Percentiles rank a stretch among this genome's conserved stretches.
Evolutionary conservation across 306 rosid species (phyloP).

Genomic region (Senna siamea): DNA sequence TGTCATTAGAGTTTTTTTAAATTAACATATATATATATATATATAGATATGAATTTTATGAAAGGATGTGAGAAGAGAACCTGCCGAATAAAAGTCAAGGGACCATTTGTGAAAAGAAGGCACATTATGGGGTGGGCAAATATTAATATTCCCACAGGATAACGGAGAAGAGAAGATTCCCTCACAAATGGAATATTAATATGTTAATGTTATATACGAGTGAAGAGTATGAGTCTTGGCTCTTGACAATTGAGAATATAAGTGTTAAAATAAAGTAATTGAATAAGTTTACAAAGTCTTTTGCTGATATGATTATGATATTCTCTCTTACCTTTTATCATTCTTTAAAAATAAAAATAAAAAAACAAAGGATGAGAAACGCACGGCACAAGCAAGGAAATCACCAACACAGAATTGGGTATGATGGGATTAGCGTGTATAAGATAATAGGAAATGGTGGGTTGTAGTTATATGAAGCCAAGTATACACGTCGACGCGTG

Average conservation of each 20-base stretch:
- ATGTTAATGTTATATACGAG: not conserved
- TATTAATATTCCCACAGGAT: not conserved
- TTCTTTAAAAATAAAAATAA: too few species aligned
- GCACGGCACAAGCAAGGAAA: not conserved
- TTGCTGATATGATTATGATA: not conserved
- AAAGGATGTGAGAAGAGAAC: not conserved
- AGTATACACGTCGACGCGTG: constrained; percentile 47
- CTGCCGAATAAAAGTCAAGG: constrained; percentile 9
- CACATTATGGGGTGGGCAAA: not conserved
- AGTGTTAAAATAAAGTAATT: not conserved
- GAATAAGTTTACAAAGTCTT: not conserved
- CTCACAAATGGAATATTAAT: not conserved
- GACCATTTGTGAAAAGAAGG: constrained; percentile 9
- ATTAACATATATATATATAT: not conserved
- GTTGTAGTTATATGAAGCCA: constrained; percentile 36
- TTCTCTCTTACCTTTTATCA: too few species aligned
- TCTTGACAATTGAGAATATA: not conserved
- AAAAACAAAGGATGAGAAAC: not conserved
- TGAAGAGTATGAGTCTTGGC: not conserved
- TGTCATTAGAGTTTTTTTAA: not conserved
- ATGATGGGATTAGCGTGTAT: not conserved
- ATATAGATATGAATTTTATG: not conserved
- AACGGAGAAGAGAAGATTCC: constrained; percentile 1
- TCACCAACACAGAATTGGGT: constrained; percentile 10
- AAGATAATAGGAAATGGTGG: not conserved